Evolutionary conservation across 345 rosid genomes (phyloP), one percentile per base, ranked within the genome.

Genomic region (Euphorbia lathyris): DNA sequence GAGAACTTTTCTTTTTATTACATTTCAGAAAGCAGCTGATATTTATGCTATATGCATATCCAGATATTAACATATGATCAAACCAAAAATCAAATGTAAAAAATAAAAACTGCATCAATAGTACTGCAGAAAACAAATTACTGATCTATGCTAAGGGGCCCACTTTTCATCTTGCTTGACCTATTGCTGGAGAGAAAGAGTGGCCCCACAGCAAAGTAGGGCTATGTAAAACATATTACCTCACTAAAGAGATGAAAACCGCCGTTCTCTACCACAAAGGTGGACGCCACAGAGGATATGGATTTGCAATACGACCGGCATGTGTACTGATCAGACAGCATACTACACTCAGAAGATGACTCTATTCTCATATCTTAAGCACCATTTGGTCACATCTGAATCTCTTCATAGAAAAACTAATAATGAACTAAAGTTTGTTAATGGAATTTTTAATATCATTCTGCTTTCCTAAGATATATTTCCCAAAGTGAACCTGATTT

Each of bases 281-380:
- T 60, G 45, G 25, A 60, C 42, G 45, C 63, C n/a, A 58, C 63
- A 26, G n/a, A 20, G 9, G 32, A 63, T 38, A 42, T 63, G 67
- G 29, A n/a, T 62, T 36, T 20, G 29, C 10, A 12, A 57, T 9
- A 57, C 10, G 34, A 27, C 36, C 17, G 7, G 20, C 19, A 27
- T 58, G 3, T 58, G 63, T 17, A 2, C 20, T 30, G 20, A 22
- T 58, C 19, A 12, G 9, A 27, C 14, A 12, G 29, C 58, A 55
- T 23, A 22, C 13, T 22, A 55, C 29, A 14, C 17, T 32, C 14
- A 26, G 3, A 58, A 29, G 62, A 58, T 12, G n/a, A 58, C n/a
- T 58, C 36, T 58, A 26, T 13, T 58, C 38, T 27, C 62, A 58
- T 16, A 27, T 27, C 38, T 58, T 27, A 3, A 56, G 4, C 20